A percentile compares a stretch with the other conserved stretches of the same genome.
These are phyloP conservation scores for Barnettozyma wickerhamii DNA, from an alignment of 805 yeast genomes.

Conservation along the genomic window DNA sequence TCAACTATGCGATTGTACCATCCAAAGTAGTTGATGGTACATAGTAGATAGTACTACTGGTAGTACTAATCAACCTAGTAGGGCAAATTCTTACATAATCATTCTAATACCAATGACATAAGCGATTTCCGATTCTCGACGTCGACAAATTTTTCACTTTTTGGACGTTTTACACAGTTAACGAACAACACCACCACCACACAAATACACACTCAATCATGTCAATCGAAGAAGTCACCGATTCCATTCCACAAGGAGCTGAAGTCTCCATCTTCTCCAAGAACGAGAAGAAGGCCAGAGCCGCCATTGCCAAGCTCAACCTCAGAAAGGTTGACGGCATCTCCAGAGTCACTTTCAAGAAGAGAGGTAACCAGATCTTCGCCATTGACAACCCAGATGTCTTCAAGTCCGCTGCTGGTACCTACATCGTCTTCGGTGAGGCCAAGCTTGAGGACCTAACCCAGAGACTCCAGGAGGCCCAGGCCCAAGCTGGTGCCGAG, in stretches of 20 bases:
- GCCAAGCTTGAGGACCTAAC: conserved; percentile 93
- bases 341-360: conserved; percentile 92
- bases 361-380: conserved; percentile 84
- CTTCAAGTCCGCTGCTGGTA: conserved; percentile 87
- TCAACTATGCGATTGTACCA: too few relatives aligned
- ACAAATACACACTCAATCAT: too few relatives aligned
- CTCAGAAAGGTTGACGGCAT: conserved; percentile 89
- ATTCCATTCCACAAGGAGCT: conserved; percentile 76
- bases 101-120: too few relatives aligned
- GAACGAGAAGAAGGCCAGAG: conserved; percentile 96
- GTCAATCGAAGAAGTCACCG: conserved; percentile 33
- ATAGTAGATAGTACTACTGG: too few relatives aligned
- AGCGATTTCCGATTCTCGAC: not conserved
- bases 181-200: not conserved
- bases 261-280: conserved; percentile 76
- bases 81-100: too few relatives aligned
- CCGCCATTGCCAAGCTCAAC: conserved; percentile 79
- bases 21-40: too few relatives aligned
- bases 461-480: conserved; percentile 82
- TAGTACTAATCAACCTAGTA: too few relatives aligned
- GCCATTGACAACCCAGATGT: conserved; percentile 95
- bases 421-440: conserved; percentile 96
- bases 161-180: not conserved
- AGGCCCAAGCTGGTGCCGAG: conserved; percentile 34
- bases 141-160: conserved; percentile 1